Evolutionary conservation across 768 basidiomycete species (phyloP).

Genomic region (Termitomyces heimii): DNA sequence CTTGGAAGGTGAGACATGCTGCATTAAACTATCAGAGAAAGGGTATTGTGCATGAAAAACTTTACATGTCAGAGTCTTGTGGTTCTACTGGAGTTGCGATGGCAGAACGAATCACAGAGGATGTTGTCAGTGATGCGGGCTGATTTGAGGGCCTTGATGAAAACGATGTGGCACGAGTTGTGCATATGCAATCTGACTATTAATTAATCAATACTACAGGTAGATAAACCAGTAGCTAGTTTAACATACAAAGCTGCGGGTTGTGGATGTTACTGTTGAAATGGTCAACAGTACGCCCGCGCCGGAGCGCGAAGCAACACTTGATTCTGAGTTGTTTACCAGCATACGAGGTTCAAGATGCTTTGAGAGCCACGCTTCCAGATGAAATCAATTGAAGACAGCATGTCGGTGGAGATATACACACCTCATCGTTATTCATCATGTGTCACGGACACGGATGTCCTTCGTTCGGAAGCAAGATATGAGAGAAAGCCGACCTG

Average conservation of each 20-base stretch:
- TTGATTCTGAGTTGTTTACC: not conserved
- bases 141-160: slow-evolving; percentile 1
- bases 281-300: not conserved
- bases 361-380: not conserved
- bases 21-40: not conserved
- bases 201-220: not conserved
- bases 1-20: not conserved
- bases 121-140: not conserved
- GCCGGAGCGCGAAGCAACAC: not conserved
- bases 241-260: not conserved
- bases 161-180: no score
- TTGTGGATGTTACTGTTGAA: not conserved
- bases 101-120: not conserved
- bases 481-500: not conserved
- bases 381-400: not conserved
- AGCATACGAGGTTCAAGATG: not conserved
- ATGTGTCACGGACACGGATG: not conserved
- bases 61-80: not conserved
- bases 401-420: not conserved
- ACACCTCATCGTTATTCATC: slow-evolving; percentile 10
- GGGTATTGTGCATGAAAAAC: not conserved
- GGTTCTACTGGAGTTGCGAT: not conserved
- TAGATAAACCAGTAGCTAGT: not conserved
- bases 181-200: not conserved
- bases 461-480: not conserved